These are phyloP conservation scores for Gastrolobium bilobum DNA, from an alignment of 306 rosid species.

Conservation along the genomic window DNA sequence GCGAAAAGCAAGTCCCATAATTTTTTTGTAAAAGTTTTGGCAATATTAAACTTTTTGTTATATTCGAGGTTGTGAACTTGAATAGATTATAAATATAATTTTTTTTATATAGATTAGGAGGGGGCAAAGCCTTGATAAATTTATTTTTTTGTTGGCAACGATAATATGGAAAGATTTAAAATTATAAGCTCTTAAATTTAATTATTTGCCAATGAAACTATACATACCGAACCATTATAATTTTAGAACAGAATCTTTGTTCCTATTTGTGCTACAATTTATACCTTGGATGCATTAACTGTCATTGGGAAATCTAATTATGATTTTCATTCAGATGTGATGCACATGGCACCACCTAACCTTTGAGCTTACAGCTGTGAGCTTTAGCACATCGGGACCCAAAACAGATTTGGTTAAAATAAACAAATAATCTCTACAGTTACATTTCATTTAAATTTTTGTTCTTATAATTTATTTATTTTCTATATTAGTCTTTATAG, in stretches of 20 bases:
- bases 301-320: background rate
- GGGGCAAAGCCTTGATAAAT: background rate
- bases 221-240: background rate
- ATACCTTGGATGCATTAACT: background rate
- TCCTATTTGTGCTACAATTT: background rate
- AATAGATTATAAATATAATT: background rate
- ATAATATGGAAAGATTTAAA: background rate
- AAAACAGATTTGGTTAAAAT: background rate
- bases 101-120: background rate
- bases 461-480: no score
- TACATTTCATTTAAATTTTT: no score
- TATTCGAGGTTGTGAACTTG: background rate
- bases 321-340: background rate
- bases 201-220: background rate
- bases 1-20: background rate
- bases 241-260: constrained; percentile 13
- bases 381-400: background rate
- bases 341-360: background rate
- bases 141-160: background rate
- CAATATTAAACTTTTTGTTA: background rate
- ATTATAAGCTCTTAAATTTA: constrained; percentile 6
- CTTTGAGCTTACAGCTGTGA: background rate
- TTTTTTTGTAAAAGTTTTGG: background rate
- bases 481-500: no score
- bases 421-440: no score